Evolutionary conservation across 1,284 basidiomycete genomes (phyloP).

Genomic region (Malassezia obtusa): DNA sequence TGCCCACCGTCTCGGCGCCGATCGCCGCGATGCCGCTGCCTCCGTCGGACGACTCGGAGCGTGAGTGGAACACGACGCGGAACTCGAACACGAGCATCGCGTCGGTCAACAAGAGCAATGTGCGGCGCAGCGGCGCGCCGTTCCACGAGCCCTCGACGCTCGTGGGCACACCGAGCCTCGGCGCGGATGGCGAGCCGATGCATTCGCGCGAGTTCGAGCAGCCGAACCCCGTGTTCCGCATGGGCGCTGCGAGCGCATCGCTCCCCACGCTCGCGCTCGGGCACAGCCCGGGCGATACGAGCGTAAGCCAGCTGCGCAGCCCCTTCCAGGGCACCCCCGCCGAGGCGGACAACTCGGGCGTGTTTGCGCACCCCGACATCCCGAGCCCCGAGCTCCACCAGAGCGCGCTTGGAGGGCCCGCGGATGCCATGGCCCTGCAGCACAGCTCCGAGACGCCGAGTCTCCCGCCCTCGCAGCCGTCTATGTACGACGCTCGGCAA

Average conservation of each 20-base stretch:
- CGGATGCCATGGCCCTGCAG: not conserved
- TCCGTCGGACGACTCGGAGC: not conserved
- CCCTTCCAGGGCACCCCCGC: not conserved
- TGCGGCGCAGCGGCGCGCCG: not conserved
- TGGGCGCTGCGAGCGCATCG: not conserved
- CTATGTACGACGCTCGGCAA: not conserved
- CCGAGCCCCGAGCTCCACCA: not conserved
- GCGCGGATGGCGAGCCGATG: not conserved
- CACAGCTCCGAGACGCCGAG: not conserved
- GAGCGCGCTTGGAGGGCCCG: not conserved
- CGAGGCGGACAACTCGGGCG: not conserved
- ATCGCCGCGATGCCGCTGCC: not conserved
- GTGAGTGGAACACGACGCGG: not conserved
- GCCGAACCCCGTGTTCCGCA: not conserved
- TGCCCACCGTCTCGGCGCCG: constrained; percentile 3
- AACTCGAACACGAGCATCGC: not conserved
- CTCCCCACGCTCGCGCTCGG: not conserved
- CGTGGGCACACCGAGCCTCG: not conserved
- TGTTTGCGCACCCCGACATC: not conserved
- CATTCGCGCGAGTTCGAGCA: not conserved
- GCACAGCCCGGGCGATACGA: not conserved
- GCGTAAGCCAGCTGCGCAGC: not conserved
- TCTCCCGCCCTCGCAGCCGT: not conserved
- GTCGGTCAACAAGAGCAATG: not conserved
- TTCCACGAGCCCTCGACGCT: not conserved